Percentiles rank a stretch among this genome's conserved stretches.
Conservation (phyloP, 495 filamentous ascomycete species). For the Ramalina intermedia region DNA sequence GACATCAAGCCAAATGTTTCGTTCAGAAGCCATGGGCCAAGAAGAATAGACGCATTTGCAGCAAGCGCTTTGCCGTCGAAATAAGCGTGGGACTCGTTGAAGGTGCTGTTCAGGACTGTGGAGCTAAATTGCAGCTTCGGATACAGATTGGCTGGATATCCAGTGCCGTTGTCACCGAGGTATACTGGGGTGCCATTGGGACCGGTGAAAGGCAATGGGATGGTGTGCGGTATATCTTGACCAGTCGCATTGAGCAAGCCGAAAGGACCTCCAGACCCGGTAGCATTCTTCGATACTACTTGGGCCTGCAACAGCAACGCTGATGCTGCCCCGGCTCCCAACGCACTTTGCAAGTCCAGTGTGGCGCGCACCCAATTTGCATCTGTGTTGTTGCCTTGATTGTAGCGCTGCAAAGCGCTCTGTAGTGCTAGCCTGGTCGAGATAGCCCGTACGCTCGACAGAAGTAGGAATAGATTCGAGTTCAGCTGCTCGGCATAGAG, state of each 20-base stretch:
- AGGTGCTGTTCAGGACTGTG: slow-evolving; percentile 23
- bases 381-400: slow-evolving; percentile 29
- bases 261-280: slow-evolving; percentile 27
- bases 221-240: slow-evolving; percentile 21
- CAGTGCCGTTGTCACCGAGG: slow-evolving; percentile 43
- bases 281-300: slow-evolving; percentile 48
- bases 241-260: slow-evolving; percentile 49
- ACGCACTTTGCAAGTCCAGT: slow-evolving; percentile 45
- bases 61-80: slow-evolving; percentile 38
- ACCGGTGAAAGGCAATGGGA: slow-evolving; percentile 41
- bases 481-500: slow-evolving; percentile 71
- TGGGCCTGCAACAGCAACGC: slow-evolving; percentile 49
- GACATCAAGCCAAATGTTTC: slow-evolving; percentile 61
- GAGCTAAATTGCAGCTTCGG: slow-evolving; percentile 55
- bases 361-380: slow-evolving; percentile 40
- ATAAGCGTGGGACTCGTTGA: slow-evolving; percentile 22
- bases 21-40: slow-evolving; percentile 59
- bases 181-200: slow-evolving; percentile 40
- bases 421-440: slow-evolving; percentile 56
- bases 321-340: slow-evolving; percentile 33
- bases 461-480: slow-evolving; percentile 59
- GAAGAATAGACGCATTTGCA: slow-evolving; percentile 36
- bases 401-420: slow-evolving; percentile 43
- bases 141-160: slow-evolving; percentile 54
- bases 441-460: slow-evolving; percentile 51